Base-by-base conservation (phyloP, 139 green algal species). In the Picochlorum sp. region DNA sequence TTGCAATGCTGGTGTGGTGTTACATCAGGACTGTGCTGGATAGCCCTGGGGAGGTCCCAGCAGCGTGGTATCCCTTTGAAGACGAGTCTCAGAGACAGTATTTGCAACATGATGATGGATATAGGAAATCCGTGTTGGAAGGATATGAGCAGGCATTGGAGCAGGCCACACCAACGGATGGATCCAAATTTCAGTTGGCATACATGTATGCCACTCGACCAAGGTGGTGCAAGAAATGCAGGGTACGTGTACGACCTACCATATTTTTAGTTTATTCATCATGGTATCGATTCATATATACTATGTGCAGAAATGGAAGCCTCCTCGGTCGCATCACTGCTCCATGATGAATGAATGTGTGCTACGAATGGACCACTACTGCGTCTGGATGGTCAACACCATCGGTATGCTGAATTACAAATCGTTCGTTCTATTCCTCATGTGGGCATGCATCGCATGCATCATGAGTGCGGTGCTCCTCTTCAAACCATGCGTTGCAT, bases 341-440 rank as follows among this genome's bases (percentile, higher is more conserved):
- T 89, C 75, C 66, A 81, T 96, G 45, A 85, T 74, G 20, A 82
- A 85, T 47, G 71, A 73, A 9, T 98, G 92, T 77, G 85, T 98
- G 23, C 83, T 98, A 9, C 85, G 84, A 59, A 96, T 98, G 89
- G 90, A 90, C 72, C 84, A 90, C 66, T 90, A 85, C 52, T 90
- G 84, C 57, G 72, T 86, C 24, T 89, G 84, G 90, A 81, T 98
- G 9, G 75, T 90, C 34, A 97, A 97, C 75, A 93, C 81, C 49
- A 88, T 98, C 4, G 92, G 92, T 6, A 74, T 95, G 45, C 67
- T 90, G 21, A 98, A 97, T 74, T 97, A 97, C 81, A 98, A 98
- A 79, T 76, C 75, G 62, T 98, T 98, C 74, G 68, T 96, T 21
- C 80, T 95, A 6, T 98, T 98, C 71, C 67, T 98, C 15, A 34